phyloP scores from a whole-genome alignment of 1,284 basidiomycete species.

The Flammula alnicola region DNA sequence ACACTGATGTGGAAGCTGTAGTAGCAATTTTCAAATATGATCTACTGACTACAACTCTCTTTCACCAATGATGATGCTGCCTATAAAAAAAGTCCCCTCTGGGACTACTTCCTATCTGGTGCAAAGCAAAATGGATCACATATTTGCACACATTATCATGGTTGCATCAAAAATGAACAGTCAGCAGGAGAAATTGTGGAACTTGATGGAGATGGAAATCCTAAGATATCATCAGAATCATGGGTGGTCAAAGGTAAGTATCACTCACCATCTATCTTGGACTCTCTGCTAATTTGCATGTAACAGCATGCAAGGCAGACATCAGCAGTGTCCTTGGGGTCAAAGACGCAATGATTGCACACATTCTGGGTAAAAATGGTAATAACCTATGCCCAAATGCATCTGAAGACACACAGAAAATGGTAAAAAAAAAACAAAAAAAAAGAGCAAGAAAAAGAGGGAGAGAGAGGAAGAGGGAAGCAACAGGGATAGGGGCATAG shows the following conservation, averaged over 20 bases:
- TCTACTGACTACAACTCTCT: not conserved
- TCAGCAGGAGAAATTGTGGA: slow-evolving; percentile 12
- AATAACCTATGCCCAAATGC: slow-evolving; percentile 18
- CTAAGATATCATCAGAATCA: slow-evolving; percentile 11
- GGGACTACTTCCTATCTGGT: slow-evolving; percentile 19
- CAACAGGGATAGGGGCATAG: not conserved
- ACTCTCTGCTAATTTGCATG: not conserved
- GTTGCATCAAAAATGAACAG: slow-evolving; percentile 19
- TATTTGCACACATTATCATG: slow-evolving; percentile 19
- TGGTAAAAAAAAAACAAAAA: slow-evolving; percentile 3
- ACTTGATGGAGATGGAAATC: slow-evolving; percentile 20
- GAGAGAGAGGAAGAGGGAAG: not conserved
- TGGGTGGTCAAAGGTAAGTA: slow-evolving; percentile 24
- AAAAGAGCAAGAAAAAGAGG: slow-evolving; percentile 9
- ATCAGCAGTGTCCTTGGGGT: slow-evolving; percentile 21
- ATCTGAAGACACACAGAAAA: slow-evolving; percentile 12
- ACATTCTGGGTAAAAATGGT: slow-evolving; percentile 22
- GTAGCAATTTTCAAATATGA: too few species aligned
- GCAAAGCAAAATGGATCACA: slow-evolving; percentile 24
- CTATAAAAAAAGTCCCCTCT: slow-evolving; percentile 17
- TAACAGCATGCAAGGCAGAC: slow-evolving; percentile 20
- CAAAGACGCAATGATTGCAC: slow-evolving; percentile 22
- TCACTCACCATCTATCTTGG: not conserved
- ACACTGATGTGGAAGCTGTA: too few species aligned
- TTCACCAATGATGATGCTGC: slow-evolving; percentile 9